Evolutionary conservation across 2,329 filamentous ascomycete genomes (phyloP), one percentile per base, ranked within the genome.

Genomic region (Colletotrichum higginsianum): DNA sequence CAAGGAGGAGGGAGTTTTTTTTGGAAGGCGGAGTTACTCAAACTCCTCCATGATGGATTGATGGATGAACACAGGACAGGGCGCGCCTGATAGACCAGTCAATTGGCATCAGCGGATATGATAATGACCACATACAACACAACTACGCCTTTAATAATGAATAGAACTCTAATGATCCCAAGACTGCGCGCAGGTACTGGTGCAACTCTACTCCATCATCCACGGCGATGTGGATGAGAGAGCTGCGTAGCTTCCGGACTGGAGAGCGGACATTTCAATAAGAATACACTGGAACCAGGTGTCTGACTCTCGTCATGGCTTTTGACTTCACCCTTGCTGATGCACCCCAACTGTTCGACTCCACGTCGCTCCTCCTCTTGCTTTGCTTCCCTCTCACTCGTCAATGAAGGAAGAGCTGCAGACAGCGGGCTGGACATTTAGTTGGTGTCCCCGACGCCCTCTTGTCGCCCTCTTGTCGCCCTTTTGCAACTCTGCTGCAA

Each of bases 401-500:
- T 12, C 11, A 11, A 30, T 21, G 40, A 30, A 30, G 26, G 26
- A 30, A 30, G 18, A 40, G 38, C 52, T 42, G n/a, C 60, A 16
- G 49, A 53, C 16, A 38, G 47, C 56, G 11, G 23, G 38, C 26
- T 26, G 26, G 26, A 26, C 26, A 26, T 26, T 18, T 44, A 38
- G 46, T 44, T 23, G 16, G 52, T 15, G n/a, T 7, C 21, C 15
- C 35, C 23, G 23, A n/a, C 42, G 60, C 50, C 47, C 47, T 35
- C 30, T 26, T 26, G 26, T 26, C 42, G 50, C 50, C 47, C 47
- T 35, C 30, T 9, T 35, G 30, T 35, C 30, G 30, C 60, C 26
- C n/a, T 40, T 56, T 50, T 23, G 44, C 26, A 49, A 42, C 46
- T n/a, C 61, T 61, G 30, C 57, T 71, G 67, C 63, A 61, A 30